phyloP scores from a whole-genome alignment of 2,329 filamentous ascomycete species.

The Didymella pinodella region DNA sequence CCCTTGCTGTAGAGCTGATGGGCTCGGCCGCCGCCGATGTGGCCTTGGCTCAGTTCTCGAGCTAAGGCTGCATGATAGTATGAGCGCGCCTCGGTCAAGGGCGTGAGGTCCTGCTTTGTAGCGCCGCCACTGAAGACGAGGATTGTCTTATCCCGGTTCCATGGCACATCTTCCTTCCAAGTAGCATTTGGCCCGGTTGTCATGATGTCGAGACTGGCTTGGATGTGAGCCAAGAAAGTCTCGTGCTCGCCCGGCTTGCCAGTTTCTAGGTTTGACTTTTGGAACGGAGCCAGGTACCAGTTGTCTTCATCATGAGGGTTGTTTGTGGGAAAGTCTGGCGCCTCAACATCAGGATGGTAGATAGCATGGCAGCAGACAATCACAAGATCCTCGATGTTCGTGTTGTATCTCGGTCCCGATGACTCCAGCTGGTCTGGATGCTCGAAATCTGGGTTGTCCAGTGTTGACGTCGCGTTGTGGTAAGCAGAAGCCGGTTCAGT shows the following conservation, averaged over 20 bases:
- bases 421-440: slow-evolving; percentile 41
- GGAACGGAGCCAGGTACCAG: slow-evolving; percentile 78
- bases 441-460: slow-evolving; percentile 32
- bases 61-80: slow-evolving; percentile 48
- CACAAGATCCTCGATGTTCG: slow-evolving; percentile 63
- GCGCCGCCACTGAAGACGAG: slow-evolving; percentile 77
- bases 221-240: slow-evolving; percentile 80
- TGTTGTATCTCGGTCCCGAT: slow-evolving; percentile 38
- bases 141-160: slow-evolving; percentile 47
- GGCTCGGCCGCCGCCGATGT: slow-evolving; percentile 34
- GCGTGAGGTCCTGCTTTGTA: slow-evolving; percentile 41
- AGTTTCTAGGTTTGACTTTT: slow-evolving; percentile 55
- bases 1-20: slow-evolving; percentile 44
- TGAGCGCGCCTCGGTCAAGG: slow-evolving; percentile 47
- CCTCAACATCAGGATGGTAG: slow-evolving; percentile 58
- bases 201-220: slow-evolving; percentile 67
- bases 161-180: slow-evolving; percentile 32
- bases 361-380: slow-evolving; percentile 87
- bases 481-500: slow-evolving; percentile 5
- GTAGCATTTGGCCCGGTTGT: slow-evolving; percentile 53
- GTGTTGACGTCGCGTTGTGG: neutral
- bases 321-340: slow-evolving; percentile 37
- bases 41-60: slow-evolving; percentile 33
- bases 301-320: slow-evolving; percentile 49
- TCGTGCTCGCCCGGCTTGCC: slow-evolving; percentile 71